These are phyloP conservation scores for Zoysia pacifica DNA, from an alignment of 176 grass and related monocot genomes.

Conservation along the genomic window DNA sequence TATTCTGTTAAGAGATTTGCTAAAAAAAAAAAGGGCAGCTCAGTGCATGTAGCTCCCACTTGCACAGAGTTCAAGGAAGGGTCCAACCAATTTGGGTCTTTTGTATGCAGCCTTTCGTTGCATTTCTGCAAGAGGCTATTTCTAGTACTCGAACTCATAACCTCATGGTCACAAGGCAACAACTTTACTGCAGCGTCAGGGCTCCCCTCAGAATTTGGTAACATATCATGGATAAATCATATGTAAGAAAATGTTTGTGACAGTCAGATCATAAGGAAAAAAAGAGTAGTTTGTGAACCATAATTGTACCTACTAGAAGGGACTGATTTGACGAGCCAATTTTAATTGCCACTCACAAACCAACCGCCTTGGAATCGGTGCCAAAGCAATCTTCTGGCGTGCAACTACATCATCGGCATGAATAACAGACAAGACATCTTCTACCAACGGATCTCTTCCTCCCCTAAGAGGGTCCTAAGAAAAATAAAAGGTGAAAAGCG, in stretches of 20 bases:
- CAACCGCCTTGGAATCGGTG: conserved; percentile 56
- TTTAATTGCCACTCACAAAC: conserved; percentile 87
- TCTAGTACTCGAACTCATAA: too few relatives aligned
- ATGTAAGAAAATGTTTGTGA: conserved; percentile 14
- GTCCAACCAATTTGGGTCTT: too few relatives aligned
- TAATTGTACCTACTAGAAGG: conserved; percentile 68
- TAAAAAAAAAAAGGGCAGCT: too few relatives aligned
- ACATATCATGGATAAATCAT: background rate
- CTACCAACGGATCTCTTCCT: conserved; percentile 89
- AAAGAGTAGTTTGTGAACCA: background rate
- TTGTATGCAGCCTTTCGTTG: too few relatives aligned
- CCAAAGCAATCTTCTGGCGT: conserved; percentile 43
- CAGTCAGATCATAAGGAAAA: background rate
- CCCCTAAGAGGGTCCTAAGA: conserved; percentile 91
- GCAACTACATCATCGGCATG: conserved; percentile 51
- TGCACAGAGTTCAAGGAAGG: too few relatives aligned
- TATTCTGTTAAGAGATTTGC: background rate
- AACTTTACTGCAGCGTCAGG: too few relatives aligned
- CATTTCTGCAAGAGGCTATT: too few relatives aligned
- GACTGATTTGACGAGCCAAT: conserved; percentile 83
- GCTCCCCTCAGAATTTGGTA: background rate
- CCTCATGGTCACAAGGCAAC: too few relatives aligned
- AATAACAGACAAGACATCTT: conserved; percentile 77
- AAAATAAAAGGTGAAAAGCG: conserved; percentile 29
- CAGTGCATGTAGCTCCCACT: too few relatives aligned